Evolutionary conservation across 2,329 filamentous ascomycete species (phyloP).

Genomic region (Diaporthe velutina): DNA sequence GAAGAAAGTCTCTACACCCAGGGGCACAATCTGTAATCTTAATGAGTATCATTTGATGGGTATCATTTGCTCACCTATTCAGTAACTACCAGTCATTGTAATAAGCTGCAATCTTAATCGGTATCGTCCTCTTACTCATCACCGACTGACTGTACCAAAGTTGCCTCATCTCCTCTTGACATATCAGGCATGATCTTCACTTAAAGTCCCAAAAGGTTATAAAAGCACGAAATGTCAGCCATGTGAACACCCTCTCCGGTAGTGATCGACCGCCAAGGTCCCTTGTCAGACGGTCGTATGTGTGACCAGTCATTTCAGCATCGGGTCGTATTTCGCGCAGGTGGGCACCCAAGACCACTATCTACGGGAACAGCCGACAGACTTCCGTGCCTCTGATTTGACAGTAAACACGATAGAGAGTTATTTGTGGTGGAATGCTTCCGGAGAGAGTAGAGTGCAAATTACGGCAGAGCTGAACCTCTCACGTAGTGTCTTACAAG

Average conservation of each 20-base stretch:
- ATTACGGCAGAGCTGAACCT: not conserved
- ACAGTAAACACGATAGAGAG: not conserved
- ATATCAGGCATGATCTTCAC: not conserved
- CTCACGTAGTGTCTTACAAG: not conserved
- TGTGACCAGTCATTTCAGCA: not conserved
- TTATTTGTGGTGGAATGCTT: not conserved
- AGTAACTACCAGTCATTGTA: too few species aligned
- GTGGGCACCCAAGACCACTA: not conserved
- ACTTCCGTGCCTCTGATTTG: not conserved
- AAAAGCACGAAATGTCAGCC: not conserved
- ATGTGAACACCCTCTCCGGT: not conserved
- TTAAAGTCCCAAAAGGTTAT: not conserved
- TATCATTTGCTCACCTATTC: not conserved
- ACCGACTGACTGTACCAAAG: not conserved
- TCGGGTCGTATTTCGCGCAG: not conserved
- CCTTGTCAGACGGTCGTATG: not conserved
- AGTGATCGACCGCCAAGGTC: not conserved
- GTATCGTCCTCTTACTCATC: too few species aligned
- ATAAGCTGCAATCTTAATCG: too few species aligned
- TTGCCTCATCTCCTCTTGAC: not conserved
- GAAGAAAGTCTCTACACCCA: not conserved
- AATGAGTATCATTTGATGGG: not conserved
- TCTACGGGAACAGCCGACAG: not conserved
- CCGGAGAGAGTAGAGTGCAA: too few species aligned
- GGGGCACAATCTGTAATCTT: not conserved